Evolutionary conservation across 176 grass and related monocot genomes (phyloP).

Genomic region (Avena sativa): DNA sequence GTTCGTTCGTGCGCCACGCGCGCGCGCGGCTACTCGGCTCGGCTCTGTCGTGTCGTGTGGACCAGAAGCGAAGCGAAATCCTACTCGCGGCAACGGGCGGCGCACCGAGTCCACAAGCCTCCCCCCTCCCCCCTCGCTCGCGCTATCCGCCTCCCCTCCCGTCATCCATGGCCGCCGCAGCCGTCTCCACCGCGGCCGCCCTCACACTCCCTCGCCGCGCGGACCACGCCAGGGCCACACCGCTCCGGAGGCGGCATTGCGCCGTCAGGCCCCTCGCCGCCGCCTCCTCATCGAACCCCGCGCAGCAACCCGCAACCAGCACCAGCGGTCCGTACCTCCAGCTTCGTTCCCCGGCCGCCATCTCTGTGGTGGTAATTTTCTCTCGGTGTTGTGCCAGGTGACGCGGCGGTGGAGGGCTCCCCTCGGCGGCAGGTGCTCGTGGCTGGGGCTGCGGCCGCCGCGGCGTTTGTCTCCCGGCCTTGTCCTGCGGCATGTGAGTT

Average conservation of each 20-base stretch:
- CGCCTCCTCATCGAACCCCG: not conserved
- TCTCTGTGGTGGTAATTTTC: not conserved
- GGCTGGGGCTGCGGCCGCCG: slow-evolving; percentile 54
- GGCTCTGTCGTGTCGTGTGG: slow-evolving; percentile 20
- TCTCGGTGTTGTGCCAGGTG: not conserved
- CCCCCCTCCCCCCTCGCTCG: not conserved
- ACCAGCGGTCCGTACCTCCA: slow-evolving; percentile 19
- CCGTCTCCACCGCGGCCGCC: slow-evolving; percentile 43
- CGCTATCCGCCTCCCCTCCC: not conserved
- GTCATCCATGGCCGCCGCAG: slow-evolving; percentile 34
- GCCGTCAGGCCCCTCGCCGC: not conserved
- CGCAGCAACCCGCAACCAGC: slow-evolving; percentile 4
- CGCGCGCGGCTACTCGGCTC: not conserved
- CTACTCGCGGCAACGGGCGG: slow-evolving; percentile 8
- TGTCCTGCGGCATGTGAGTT: slow-evolving; percentile 73
- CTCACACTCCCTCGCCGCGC: slow-evolving; percentile 9
- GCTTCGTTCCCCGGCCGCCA: not conserved
- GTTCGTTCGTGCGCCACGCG: not conserved
- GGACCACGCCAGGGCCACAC: not conserved
- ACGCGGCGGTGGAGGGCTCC: slow-evolving; percentile 47
- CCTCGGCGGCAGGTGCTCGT: slow-evolving; percentile 62
- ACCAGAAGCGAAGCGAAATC: slow-evolving; percentile 46
- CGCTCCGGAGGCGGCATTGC: slow-evolving; percentile 38
- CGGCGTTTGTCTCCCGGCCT: slow-evolving; percentile 47
- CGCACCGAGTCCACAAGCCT: slow-evolving; percentile 22